These are phyloP conservation scores for Ophiostoma sp. DNA, from an alignment of 2,329 filamentous ascomycete genomes.

Conservation along the genomic window DNA sequence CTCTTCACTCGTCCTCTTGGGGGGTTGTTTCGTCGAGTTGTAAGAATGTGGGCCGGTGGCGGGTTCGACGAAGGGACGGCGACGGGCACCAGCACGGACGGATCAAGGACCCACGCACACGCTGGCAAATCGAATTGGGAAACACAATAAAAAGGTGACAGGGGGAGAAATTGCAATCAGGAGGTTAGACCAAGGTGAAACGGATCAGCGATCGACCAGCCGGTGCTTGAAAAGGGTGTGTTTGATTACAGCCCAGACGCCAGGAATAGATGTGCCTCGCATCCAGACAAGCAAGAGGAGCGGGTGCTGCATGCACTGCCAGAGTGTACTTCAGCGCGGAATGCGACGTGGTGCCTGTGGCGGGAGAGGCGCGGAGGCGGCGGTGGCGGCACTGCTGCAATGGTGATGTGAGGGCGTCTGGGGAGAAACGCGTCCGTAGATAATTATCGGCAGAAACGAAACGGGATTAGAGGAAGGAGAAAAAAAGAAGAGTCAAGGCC, in stretches of 20 bases:
- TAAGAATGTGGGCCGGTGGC: constrained; percentile 23
- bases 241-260: constrained; percentile 8
- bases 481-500: neutral
- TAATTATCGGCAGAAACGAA: neutral
- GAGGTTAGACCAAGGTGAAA: constrained; percentile 25
- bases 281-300: neutral
- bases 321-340: neutral
- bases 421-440: neutral
- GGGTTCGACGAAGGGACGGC: constrained; percentile 14
- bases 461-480: neutral
- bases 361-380: neutral
- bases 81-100: constrained; percentile 14
- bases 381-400: neutral
- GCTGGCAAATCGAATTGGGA: constrained; percentile 11
- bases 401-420: constrained; percentile 10
- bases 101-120: constrained; percentile 9
- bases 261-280: constrained; percentile 2
- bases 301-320: neutral
- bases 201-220: constrained; percentile 18
- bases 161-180: constrained; percentile 26
- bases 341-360: neutral
- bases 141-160: constrained; percentile 18
- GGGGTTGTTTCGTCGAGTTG: constrained; percentile 17
- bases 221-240: constrained; percentile 2
- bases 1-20: constrained; percentile 3